A percentile compares a stretch with the other conserved stretches of the same genome.
Evolutionary conservation across 2,329 filamentous ascomycete genomes (phyloP).

Genomic region (Monosporascus cannonballus): DNA sequence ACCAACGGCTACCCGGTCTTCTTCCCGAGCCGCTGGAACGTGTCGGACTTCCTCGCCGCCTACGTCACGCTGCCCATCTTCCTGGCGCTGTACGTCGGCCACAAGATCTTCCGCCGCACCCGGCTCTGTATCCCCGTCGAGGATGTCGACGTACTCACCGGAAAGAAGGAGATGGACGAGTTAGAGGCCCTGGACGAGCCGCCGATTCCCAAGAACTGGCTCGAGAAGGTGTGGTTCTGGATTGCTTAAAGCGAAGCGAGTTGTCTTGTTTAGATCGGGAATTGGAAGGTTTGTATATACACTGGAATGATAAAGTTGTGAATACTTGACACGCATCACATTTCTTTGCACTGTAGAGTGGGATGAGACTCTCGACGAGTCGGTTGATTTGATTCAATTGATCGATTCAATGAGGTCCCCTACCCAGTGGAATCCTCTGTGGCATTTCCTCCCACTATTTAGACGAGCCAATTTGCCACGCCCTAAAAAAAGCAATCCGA

Average conservation of each 20-base stretch:
- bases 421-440: no score
- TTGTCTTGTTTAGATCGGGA: neutral
- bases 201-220: conserved; percentile 43
- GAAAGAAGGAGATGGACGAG: conserved; percentile 58
- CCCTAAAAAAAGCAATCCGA: no score
- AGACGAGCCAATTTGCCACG: no score
- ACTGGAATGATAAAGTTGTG: neutral
- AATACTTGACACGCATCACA: no score
- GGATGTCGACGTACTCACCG: conserved; percentile 51
- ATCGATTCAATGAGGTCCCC: no score
- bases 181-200: conserved; percentile 42
- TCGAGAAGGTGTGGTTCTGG: conserved; percentile 52
- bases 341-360: no score
- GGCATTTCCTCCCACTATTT: no score
- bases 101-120: conserved; percentile 48
- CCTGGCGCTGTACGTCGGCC: conserved; percentile 51
- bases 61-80: conserved; percentile 62
- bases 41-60: conserved; percentile 55
- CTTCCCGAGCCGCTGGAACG: conserved; percentile 58
- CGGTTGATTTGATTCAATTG: no score
- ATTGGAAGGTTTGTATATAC: neutral
- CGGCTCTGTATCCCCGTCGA: conserved; percentile 34
- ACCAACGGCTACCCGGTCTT: conserved; percentile 75
- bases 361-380: no score
- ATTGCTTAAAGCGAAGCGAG: conserved; percentile 31